These are phyloP conservation scores for Yamadazyma blattariae DNA, from an alignment of 1,139 yeast genomes.

Conservation along the genomic window DNA sequence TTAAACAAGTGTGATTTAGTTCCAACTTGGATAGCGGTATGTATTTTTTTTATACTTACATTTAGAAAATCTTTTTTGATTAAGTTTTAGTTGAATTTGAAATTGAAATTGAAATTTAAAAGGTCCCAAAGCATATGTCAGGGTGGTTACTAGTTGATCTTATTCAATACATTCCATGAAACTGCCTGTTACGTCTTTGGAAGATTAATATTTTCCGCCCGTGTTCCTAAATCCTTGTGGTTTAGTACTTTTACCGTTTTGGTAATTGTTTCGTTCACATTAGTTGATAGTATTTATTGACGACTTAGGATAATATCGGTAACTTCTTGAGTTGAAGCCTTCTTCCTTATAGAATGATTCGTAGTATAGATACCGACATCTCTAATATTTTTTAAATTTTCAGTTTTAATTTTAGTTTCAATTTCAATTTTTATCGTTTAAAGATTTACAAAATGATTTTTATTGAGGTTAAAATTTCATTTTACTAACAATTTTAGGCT, in stretches of 20 bases:
- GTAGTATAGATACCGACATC: constrained; percentile 75
- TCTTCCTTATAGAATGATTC: constrained; percentile 41
- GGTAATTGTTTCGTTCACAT: constrained; percentile 46
- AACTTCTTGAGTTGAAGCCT: constrained; percentile 68
- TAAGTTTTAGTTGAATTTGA: constrained; percentile 12
- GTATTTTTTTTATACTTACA: constrained; percentile 49
- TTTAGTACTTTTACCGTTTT: constrained; percentile 35
- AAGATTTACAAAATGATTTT: too few species aligned
- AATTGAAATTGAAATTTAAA: constrained; percentile 2
- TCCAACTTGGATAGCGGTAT: constrained; percentile 99
- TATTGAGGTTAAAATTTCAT: too few species aligned
- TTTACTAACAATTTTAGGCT: constrained; percentile 70
- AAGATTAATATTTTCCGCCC: constrained; percentile 66
- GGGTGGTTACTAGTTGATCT: constrained; percentile 48
- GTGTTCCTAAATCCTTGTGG: constrained; percentile 17
- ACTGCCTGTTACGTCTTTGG: constrained; percentile 97
- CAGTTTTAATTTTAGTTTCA: too few species aligned
- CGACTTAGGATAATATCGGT: constrained; percentile 34
- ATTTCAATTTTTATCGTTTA: too few species aligned
- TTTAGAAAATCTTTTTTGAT: too few species aligned
- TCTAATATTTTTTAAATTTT: background rate
- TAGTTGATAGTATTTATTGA: constrained; percentile 39
- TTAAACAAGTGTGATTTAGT: constrained; percentile 97
- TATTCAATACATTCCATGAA: constrained; percentile 27
- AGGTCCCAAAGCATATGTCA: constrained; percentile 65